Percentiles rank a stretch among this genome's conserved stretches.
Evolutionary conservation across 495 filamentous ascomycete species (phyloP).

Genomic region (Penicillium waksmanii): DNA sequence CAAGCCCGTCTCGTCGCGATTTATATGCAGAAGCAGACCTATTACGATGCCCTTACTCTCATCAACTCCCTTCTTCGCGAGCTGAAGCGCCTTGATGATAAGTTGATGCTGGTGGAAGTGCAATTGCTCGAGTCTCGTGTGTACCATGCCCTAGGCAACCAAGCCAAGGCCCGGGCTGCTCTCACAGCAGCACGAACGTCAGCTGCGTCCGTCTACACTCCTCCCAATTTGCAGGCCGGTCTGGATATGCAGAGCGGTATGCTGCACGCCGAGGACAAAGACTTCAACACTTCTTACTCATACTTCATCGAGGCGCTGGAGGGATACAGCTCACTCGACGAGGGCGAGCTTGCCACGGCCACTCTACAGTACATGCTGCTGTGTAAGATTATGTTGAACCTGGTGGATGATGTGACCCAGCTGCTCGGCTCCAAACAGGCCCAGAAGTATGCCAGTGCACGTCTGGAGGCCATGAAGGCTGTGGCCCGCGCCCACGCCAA

Average conservation of each 20-base stretch:
- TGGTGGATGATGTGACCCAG: conserved; percentile 91
- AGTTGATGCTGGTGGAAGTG: conserved; percentile 97
- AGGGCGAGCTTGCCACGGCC: conserved; percentile 79
- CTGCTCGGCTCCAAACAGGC: conserved; percentile 94
- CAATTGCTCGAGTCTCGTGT: conserved; percentile 95
- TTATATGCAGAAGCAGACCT: conserved; percentile 94
- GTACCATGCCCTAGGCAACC: conserved; percentile 96
- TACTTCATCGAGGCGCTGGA: conserved; percentile 99
- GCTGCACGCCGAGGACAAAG: conserved; percentile 96
- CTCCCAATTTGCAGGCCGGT: conserved; percentile 90
- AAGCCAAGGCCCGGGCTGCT: conserved; percentile 92
- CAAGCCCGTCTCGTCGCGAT: conserved; percentile 92
- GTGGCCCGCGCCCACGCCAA: conserved; percentile 94
- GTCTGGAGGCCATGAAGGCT: conserved; percentile 97
- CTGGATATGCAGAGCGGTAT: conserved; percentile 99
- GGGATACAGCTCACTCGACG: conserved; percentile 92
- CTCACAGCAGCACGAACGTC: conserved; percentile 92
- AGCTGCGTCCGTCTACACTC: conserved; percentile 95
- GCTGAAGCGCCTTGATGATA: conserved; percentile 97
- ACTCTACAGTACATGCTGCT: conserved; percentile 99
- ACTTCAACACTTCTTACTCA: conserved; percentile 97
- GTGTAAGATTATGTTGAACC: conserved; percentile 99
- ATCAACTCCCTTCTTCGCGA: conserved; percentile 95
- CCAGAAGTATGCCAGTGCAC: conserved; percentile 89
- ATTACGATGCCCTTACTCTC: conserved; percentile 93